A percentile compares a stretch with the other conserved stretches of the same genome.
phyloP scores from a whole-genome alignment of 2,329 filamentous ascomycete species.

The Aspergillus sp. region DNA sequence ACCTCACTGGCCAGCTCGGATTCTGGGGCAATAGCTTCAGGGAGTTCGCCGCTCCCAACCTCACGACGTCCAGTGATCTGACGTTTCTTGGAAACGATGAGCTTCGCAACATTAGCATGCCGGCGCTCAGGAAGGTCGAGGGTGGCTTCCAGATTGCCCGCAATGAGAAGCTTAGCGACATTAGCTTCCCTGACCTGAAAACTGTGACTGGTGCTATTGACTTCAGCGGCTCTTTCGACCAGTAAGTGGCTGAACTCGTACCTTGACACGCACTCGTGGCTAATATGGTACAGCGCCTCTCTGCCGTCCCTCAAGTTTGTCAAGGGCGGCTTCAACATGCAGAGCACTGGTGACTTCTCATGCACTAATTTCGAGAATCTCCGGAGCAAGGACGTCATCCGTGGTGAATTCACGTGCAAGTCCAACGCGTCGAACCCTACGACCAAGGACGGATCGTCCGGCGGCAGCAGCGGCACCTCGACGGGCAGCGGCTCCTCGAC shows the following conservation, averaged over 20 bases:
- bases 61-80: constrained; percentile 43
- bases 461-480: constrained; percentile 16
- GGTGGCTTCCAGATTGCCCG: constrained; percentile 82
- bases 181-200: constrained; percentile 60
- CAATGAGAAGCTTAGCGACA: constrained; percentile 63
- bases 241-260: constrained; percentile 48
- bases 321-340: constrained; percentile 61
- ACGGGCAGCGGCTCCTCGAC: constrained; percentile 16
- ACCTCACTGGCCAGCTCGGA: constrained; percentile 68
- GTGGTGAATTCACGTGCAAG: constrained; percentile 40
- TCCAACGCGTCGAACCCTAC: constrained; percentile 27
- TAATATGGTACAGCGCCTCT: constrained; percentile 47
- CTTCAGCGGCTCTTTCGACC: constrained; percentile 72
- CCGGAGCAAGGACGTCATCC: constrained; percentile 33
- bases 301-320: constrained; percentile 61
- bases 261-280: constrained; percentile 22
- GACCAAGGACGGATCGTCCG: constrained; percentile 22
- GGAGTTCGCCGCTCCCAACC: constrained; percentile 37
- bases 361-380: constrained; percentile 48
- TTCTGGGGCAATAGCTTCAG: constrained; percentile 64
- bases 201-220: constrained; percentile 71
- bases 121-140: constrained; percentile 55
- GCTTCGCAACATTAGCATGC: constrained; percentile 66
- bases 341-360: constrained; percentile 54
- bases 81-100: constrained; percentile 49